phyloP scores from a whole-genome alignment of 2,329 filamentous ascomycete species.

The Coniosporium tulheliwenetii region DNA sequence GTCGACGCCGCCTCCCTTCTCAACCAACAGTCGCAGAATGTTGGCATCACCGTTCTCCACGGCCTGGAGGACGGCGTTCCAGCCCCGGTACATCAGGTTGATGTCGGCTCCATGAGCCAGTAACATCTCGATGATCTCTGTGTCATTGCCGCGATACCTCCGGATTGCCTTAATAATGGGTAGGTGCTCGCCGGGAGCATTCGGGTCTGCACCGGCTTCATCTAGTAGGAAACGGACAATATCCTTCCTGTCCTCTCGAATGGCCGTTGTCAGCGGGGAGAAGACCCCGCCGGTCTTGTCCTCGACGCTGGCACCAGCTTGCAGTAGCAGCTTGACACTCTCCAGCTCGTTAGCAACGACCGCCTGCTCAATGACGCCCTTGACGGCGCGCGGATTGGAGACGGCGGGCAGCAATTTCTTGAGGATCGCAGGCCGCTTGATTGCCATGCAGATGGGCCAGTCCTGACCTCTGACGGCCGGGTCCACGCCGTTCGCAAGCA shows the following conservation, averaged over 20 bases:
- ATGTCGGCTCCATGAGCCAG: constrained; percentile 49
- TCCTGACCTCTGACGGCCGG: constrained; percentile 49
- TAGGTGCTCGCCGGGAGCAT: constrained; percentile 53
- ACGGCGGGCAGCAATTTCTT: constrained; percentile 42
- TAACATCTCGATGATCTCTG: constrained; percentile 46
- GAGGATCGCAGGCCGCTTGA: constrained; percentile 44
- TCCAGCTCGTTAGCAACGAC: constrained; percentile 52
- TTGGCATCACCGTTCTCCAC: constrained; percentile 45
- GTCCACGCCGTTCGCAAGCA: constrained; percentile 44
- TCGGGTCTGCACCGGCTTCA: constrained; percentile 47
- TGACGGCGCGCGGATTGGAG: constrained; percentile 43
- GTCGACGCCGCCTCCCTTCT: constrained; percentile 35
- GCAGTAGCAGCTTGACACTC: constrained; percentile 48
- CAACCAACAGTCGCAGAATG: constrained; percentile 36
- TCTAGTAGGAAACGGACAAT: constrained; percentile 48
- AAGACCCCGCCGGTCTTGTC: constrained; percentile 61
- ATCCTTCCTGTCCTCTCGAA: constrained; percentile 45
- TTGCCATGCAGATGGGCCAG: constrained; percentile 57
- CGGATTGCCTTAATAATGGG: constrained; percentile 56
- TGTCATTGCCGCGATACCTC: constrained; percentile 38
- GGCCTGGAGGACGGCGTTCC: constrained; percentile 50
- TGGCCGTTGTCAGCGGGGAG: constrained; percentile 50
- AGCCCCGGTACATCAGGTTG: constrained; percentile 51
- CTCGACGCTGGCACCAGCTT: constrained; percentile 50
- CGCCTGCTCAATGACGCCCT: constrained; percentile 52